Conservation (phyloP, 169 alveolate genomes). For the Cryptosporidium sp. region DNA sequence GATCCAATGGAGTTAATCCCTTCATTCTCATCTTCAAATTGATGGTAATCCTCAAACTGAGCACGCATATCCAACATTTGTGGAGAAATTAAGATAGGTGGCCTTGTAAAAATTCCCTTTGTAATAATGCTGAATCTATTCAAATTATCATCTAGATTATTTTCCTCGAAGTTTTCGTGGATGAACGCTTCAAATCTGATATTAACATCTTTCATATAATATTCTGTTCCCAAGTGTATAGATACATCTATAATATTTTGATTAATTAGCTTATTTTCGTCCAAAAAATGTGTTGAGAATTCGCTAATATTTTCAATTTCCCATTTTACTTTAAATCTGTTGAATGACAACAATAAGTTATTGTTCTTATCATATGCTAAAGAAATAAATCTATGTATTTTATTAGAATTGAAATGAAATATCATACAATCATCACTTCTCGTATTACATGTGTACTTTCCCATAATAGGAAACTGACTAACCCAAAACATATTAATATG, state of each 20-base stretch:
- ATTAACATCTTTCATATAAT: slow-evolving; percentile 32
- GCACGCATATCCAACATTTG: slow-evolving; percentile 2
- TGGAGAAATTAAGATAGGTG: slow-evolving; percentile 63
- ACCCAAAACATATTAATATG: slow-evolving; percentile 61
- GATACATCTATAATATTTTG: not conserved
- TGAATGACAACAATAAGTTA: slow-evolving; percentile 24
- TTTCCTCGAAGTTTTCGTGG: not conserved
- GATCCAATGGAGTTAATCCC: slow-evolving; percentile 5
- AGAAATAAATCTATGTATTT: slow-evolving; percentile 40
- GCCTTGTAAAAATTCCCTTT: slow-evolving; percentile 50
- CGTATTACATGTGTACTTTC: slow-evolving; percentile 47
- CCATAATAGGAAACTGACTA: not conserved
- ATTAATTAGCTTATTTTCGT: not conserved
- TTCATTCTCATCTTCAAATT: not conserved
- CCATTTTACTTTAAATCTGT: slow-evolving; percentile 14
- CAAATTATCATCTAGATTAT: not conserved
- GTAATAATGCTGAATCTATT: slow-evolving; percentile 15
- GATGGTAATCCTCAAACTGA: slow-evolving; percentile 8
- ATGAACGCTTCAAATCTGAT: slow-evolving; percentile 9
- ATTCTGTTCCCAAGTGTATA: slow-evolving; percentile 18
- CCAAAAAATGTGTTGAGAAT: not conserved
- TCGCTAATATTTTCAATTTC: slow-evolving; percentile 1
- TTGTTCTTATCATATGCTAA: slow-evolving; percentile 29
- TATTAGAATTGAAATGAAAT: slow-evolving; percentile 34
- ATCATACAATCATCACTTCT: slow-evolving; percentile 29